Conservation (phyloP, 1,284 basidiomycete genomes). For the Sparassis latifolia region DNA sequence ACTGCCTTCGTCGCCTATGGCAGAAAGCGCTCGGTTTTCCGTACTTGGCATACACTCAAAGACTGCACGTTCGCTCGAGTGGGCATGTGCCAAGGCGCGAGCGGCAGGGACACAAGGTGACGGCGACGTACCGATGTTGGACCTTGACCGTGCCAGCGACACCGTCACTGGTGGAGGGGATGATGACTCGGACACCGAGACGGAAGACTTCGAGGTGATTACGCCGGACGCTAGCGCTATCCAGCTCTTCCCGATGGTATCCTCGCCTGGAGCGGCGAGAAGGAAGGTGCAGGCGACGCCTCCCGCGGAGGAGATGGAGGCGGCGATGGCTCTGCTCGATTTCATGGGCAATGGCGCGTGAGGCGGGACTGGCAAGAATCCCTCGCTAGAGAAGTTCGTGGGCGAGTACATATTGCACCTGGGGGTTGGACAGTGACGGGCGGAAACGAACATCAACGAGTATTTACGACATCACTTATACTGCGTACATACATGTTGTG, state of each 20-base stretch:
- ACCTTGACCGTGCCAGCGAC: constrained; percentile 11
- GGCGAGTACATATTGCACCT: no score
- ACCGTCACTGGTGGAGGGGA: constrained; percentile 4
- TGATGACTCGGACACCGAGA: constrained; percentile 19
- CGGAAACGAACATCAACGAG: constrained; percentile 10
- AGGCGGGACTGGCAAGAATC: not conserved
- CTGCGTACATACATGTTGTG: constrained; percentile 5
- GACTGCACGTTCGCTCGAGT: constrained; percentile 35
- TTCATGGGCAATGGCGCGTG: constrained; percentile 26
- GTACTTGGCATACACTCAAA: constrained; percentile 25
- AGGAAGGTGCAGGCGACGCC: constrained; percentile 6
- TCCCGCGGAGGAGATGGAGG: constrained; percentile 31
- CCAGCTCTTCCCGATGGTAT: constrained; percentile 9
- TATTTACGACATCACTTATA: constrained; percentile 14
- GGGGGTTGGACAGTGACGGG: no score
- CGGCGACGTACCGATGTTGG: constrained; percentile 20
- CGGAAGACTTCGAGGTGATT: constrained; percentile 21
- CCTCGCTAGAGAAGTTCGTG: not conserved
- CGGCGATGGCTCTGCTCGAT: constrained; percentile 36
- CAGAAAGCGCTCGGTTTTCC: constrained; percentile 25
- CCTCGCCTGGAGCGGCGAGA: constrained; percentile 1
- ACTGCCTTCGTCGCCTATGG: constrained; percentile 29
- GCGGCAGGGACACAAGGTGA: constrained; percentile 21
- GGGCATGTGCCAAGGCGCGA: constrained; percentile 40
- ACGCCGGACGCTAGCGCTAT: constrained; percentile 22